Evolutionary conservation across 2,329 filamentous ascomycete genomes (phyloP).

Genomic region (Didymella lethalis): DNA sequence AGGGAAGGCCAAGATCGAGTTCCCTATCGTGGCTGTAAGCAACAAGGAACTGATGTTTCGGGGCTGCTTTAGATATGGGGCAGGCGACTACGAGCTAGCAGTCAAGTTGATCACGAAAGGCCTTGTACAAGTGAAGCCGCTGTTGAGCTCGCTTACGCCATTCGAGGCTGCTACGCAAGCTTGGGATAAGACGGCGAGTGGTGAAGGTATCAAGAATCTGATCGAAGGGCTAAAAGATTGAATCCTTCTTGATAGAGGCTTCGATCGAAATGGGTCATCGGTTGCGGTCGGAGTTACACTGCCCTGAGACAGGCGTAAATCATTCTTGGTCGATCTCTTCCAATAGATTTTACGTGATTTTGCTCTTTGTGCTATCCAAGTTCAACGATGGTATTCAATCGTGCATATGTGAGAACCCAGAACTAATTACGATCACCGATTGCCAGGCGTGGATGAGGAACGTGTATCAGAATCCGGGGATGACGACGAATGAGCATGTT

Average conservation of each 20-base stretch:
- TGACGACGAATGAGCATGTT: neutral
- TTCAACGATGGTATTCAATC: neutral
- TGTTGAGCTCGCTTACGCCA: constrained; percentile 41
- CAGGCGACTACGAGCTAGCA: constrained; percentile 46
- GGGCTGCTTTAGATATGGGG: constrained; percentile 45
- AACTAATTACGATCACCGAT: neutral
- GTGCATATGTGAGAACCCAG: neutral
- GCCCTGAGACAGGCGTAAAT: neutral
- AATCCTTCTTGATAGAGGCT: neutral
- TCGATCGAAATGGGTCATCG: neutral
- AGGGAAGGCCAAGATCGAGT: constrained; percentile 88
- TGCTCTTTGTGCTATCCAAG: neutral
- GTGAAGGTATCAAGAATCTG: constrained; percentile 48
- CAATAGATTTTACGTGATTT: neutral
- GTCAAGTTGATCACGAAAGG: constrained; percentile 35
- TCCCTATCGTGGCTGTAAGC: constrained; percentile 91
- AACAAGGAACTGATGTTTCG: constrained; percentile 74
- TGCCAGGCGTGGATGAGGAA: neutral
- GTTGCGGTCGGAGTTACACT: neutral
- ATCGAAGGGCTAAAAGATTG: constrained; percentile 40
- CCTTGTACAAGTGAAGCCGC: constrained; percentile 34
- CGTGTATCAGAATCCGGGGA: neutral
- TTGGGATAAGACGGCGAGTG: constrained; percentile 44
- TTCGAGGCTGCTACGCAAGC: constrained; percentile 43
- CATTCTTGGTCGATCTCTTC: neutral